Evolutionary conservation across 208 protist genomes (phyloP).

Genomic region (Plasmodiophora brassicae): DNA sequence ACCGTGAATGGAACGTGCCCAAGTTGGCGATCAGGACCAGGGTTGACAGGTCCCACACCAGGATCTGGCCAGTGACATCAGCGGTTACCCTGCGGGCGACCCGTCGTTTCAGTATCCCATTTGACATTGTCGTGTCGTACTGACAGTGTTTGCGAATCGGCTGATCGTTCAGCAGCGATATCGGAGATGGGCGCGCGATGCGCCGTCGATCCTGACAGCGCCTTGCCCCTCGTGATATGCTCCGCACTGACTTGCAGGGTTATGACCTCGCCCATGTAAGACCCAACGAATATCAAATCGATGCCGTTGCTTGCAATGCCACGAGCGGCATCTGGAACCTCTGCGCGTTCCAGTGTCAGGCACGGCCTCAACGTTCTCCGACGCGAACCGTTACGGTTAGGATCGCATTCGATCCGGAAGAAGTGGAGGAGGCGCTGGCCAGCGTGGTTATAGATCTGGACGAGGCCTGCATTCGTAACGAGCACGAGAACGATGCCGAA

Average conservation of each 20-base stretch:
- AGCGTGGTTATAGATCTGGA: not conserved
- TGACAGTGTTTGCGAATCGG: not conserved
- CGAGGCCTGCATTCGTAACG: not conserved
- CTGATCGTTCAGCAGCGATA: not conserved
- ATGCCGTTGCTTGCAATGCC: conserved; percentile 17
- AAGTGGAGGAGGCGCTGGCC: not conserved
- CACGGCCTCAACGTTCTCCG: not conserved
- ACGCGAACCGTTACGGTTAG: not conserved
- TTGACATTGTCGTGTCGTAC: not conserved
- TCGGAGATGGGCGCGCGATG: not conserved
- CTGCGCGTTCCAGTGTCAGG: no score
- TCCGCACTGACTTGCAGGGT: not conserved
- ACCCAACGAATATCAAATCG: not conserved
- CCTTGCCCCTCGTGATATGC: not conserved
- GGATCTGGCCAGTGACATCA: not conserved
- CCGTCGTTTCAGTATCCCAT: not conserved
- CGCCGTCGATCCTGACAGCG: not conserved
- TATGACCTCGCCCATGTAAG: not conserved
- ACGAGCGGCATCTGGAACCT: not conserved
- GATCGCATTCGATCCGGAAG: not conserved
- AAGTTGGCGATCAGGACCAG: not conserved
- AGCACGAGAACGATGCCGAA: not conserved
- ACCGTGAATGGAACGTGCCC: not conserved
- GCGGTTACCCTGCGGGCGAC: not conserved
- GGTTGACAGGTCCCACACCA: conserved; percentile 11